Percentiles rank a stretch among this genome's conserved stretches.
phyloP scores from a whole-genome alignment of 2,329 filamentous ascomycete species.

The Hirsutella thompsonii region DNA sequence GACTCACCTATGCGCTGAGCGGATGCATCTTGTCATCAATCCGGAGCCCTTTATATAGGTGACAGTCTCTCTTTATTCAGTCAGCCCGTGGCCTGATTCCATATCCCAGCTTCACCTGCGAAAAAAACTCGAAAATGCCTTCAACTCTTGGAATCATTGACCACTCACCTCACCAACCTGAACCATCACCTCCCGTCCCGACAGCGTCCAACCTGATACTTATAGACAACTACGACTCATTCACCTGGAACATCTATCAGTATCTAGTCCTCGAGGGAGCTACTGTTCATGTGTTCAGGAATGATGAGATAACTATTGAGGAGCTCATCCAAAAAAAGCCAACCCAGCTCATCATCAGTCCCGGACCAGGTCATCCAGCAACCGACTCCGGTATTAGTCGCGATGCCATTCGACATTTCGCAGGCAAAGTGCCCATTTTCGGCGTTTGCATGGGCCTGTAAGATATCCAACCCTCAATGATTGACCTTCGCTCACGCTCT shows the following conservation, averaged over 20 bases:
- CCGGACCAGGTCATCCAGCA: constrained; percentile 83
- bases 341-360: constrained; percentile 88
- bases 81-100: no score
- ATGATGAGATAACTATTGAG: constrained; percentile 80
- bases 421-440: constrained; percentile 86
- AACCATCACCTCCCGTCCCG: constrained; percentile 56
- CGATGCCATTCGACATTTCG: constrained; percentile 80
- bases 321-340: constrained; percentile 74
- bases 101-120: no score
- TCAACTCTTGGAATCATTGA: constrained; percentile 43
- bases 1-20: no score
- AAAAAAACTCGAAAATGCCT: constrained; percentile 27
- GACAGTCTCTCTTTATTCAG: no score
- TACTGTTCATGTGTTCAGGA: constrained; percentile 76
- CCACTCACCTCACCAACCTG: constrained; percentile 77
- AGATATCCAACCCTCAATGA: constrained; percentile 15
- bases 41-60: no score
- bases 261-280: constrained; percentile 95
- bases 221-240: constrained; percentile 99
- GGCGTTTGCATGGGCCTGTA: constrained; percentile 98
- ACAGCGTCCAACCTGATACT: constrained; percentile 84
- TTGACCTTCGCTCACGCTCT: constrained; percentile 1
- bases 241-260: constrained; percentile 99
- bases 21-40: no score
- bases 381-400: constrained; percentile 90